Conservation (phyloP, 768 basidiomycete genomes). For the Termitomyces sp. region DNA sequence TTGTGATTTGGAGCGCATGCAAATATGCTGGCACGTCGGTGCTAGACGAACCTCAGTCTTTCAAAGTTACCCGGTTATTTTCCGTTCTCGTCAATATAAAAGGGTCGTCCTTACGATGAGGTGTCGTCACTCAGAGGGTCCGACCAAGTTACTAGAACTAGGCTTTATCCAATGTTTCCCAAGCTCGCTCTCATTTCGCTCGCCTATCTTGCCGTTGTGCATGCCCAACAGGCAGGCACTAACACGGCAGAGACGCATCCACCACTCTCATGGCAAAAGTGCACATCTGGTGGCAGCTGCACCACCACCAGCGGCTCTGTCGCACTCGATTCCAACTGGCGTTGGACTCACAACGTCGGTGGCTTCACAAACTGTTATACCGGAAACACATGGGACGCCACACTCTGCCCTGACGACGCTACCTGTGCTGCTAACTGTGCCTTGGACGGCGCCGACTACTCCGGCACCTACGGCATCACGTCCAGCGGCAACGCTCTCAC, state of each 20-base stretch:
- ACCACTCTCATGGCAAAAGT: slow-evolving; percentile 38
- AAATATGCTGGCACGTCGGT: neutral
- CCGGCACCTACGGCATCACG: slow-evolving; percentile 46
- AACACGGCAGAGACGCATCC: slow-evolving; percentile 40
- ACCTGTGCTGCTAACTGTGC: slow-evolving; percentile 26
- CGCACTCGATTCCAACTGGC: slow-evolving; percentile 54
- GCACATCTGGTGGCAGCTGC: slow-evolving; percentile 42
- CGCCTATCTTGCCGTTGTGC: slow-evolving; percentile 35
- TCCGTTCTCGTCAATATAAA: slow-evolving; percentile 2
- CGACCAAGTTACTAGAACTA: neutral
- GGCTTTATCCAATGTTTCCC: slow-evolving; percentile 27
- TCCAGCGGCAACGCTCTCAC: slow-evolving; percentile 42
- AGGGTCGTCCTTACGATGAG: neutral
- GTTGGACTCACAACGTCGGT: slow-evolving; percentile 40
- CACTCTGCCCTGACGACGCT: slow-evolving; percentile 40
- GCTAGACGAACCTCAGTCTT: neutral
- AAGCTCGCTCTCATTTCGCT: slow-evolving; percentile 33
- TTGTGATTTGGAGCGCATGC: neutral
- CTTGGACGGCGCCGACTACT: slow-evolving; percentile 41
- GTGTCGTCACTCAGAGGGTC: neutral
- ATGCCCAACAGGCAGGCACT: slow-evolving; percentile 43
- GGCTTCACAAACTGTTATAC: slow-evolving; percentile 45
- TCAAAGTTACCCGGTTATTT: slow-evolving; percentile 1
- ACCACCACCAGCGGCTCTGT: slow-evolving; percentile 29
- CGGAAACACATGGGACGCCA: slow-evolving; percentile 47